Evolutionary conservation across 2,329 filamentous ascomycete species (phyloP).

Genomic region (Penicillium aurantiogriseum): DNA sequence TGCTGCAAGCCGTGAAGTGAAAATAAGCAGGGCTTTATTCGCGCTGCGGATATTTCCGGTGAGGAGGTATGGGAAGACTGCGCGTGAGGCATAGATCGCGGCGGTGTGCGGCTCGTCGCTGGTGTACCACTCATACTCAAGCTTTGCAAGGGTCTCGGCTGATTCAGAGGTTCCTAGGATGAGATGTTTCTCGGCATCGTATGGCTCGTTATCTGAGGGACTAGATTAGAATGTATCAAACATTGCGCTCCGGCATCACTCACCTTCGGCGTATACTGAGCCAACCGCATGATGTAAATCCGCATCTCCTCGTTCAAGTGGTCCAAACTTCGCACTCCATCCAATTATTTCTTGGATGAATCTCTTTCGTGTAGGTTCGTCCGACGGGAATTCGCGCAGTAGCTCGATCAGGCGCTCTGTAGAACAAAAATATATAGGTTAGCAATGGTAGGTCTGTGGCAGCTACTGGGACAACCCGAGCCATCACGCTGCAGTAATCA

Average conservation of each 20-base stretch:
- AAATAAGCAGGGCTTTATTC: slow-evolving; percentile 75
- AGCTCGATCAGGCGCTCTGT: slow-evolving; percentile 68
- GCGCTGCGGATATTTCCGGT: slow-evolving; percentile 88
- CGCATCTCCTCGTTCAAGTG: slow-evolving; percentile 86
- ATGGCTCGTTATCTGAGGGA: slow-evolving; percentile 72
- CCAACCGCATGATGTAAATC: slow-evolving; percentile 93
- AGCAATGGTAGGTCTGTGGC: neutral
- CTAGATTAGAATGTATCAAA: slow-evolving; percentile 17
- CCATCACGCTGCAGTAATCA: neutral
- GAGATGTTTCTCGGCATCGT: slow-evolving; percentile 90
- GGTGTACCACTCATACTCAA: slow-evolving; percentile 94
- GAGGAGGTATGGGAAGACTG: slow-evolving; percentile 85
- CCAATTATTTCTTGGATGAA: slow-evolving; percentile 82
- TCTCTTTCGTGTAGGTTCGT: slow-evolving; percentile 89
- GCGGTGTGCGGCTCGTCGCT: slow-evolving; percentile 86
- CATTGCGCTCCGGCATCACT: slow-evolving; percentile 7
- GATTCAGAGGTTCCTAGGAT: slow-evolving; percentile 87
- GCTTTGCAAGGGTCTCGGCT: slow-evolving; percentile 70
- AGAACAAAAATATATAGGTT: slow-evolving; percentile 4
- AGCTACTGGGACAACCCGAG: neutral
- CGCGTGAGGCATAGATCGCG: slow-evolving; percentile 79
- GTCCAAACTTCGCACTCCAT: slow-evolving; percentile 83
- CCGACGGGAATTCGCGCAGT: slow-evolving; percentile 73
- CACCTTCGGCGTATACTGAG: slow-evolving; percentile 77
- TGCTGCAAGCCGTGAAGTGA: slow-evolving; percentile 63